These are phyloP conservation scores for Trichomonas tenax DNA, from an alignment of 208 protist species.

Conservation along the genomic window DNA sequence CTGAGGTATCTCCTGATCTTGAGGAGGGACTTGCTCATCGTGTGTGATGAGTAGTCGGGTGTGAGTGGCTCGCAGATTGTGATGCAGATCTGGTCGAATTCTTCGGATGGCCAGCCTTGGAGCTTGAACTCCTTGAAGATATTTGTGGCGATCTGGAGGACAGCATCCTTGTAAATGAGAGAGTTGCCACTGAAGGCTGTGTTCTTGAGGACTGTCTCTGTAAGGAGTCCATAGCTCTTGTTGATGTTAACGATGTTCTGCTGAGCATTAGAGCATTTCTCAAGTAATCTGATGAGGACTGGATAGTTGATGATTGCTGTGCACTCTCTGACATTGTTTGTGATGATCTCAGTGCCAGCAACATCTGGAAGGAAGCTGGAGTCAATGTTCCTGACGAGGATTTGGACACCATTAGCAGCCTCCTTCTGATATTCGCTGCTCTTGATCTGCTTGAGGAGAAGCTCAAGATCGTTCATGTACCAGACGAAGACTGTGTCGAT, in stretches of 20 bases:
- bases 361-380: not conserved
- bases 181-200: not conserved
- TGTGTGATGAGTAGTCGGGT: not conserved
- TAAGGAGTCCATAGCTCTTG: not conserved
- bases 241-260: not conserved
- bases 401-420: not conserved
- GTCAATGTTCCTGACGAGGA: not conserved
- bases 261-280: not conserved
- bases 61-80: not conserved
- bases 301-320: not conserved
- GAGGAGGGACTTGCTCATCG: not conserved
- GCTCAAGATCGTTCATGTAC: not conserved
- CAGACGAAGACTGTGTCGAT: not conserved
- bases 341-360: not conserved
- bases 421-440: not conserved
- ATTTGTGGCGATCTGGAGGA: not conserved
- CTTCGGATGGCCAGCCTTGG: not conserved
- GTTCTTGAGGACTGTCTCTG: not conserved
- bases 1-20: not conserved
- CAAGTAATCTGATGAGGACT: not conserved
- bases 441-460: not conserved
- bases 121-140: not conserved
- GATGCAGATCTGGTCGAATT: not conserved
- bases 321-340: not conserved
- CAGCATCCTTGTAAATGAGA: not conserved